A percentile compares a stretch with the other conserved stretches of the same genome.
phyloP scores from a whole-genome alignment of 2,329 filamentous ascomycete species.

The Sporothrix phasma region DNA sequence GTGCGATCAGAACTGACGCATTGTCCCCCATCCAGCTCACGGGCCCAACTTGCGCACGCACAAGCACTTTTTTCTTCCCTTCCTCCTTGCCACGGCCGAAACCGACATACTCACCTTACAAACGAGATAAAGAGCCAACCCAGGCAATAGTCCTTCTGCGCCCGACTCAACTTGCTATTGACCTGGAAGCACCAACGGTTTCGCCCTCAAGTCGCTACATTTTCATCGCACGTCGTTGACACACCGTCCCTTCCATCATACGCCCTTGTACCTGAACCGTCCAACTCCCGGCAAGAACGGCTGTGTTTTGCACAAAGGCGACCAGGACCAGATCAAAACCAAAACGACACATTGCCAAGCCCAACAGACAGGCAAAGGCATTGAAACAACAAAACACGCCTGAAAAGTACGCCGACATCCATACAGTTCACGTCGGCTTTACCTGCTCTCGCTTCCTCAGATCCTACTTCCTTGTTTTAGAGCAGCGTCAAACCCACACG shows the following conservation, averaged over 20 bases:
- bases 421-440: background rate
- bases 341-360: background rate
- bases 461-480: background rate
- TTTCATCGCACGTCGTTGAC: background rate
- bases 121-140: background rate
- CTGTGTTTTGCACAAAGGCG: background rate
- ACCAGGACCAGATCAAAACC: background rate
- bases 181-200: background rate
- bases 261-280: background rate
- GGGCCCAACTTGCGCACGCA: background rate
- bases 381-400: background rate
- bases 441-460: background rate
- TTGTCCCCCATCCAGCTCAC: conserved; percentile 3
- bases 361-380: background rate
- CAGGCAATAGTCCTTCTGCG: background rate
- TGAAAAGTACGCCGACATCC: background rate
- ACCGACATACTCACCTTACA: background rate
- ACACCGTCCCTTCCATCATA: background rate
- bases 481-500: background rate
- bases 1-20: conserved; percentile 1
- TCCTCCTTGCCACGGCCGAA: background rate
- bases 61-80: background rate
- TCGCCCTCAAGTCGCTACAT: background rate
- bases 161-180: background rate
- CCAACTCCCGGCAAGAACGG: background rate